Conservation (phyloP, 2,329 filamentous ascomycete species). For the Coniochaeta ligniaria region DNA sequence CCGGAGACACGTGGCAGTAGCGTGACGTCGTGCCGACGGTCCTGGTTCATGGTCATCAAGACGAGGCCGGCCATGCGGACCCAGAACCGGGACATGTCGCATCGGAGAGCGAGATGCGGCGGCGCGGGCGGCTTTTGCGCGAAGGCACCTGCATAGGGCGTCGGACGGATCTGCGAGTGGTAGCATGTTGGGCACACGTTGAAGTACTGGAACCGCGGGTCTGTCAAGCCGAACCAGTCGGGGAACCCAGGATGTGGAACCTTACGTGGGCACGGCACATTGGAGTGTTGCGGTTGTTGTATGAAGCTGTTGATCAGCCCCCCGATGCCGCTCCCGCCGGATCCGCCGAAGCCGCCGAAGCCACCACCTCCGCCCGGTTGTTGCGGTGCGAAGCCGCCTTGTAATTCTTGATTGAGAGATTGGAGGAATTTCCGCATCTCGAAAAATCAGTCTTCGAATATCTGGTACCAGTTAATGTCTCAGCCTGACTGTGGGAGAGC, state of each 20-base stretch:
- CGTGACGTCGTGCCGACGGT: constrained; percentile 2
- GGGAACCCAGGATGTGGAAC: constrained; percentile 4
- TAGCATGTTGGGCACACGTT: constrained; percentile 9
- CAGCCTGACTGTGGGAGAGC: too few species aligned
- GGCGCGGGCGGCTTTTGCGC: constrained; percentile 4
- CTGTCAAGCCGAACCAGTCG: constrained; percentile 8
- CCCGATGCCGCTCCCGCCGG: not conserved
- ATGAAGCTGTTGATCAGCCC: not conserved
- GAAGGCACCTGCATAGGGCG: constrained; percentile 6
- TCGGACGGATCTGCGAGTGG: constrained; percentile 6
- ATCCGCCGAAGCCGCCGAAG: not conserved
- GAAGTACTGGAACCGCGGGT: constrained; percentile 5
- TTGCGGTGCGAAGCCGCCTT: not conserved
- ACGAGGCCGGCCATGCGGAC: constrained; percentile 8
- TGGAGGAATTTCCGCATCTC: constrained; percentile 2
- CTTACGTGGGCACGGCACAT: constrained; percentile 6
- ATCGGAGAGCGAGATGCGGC: constrained; percentile 3
- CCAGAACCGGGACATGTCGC: constrained; percentile 10
- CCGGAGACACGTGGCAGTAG: constrained; percentile 7
- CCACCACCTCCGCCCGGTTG: not conserved
- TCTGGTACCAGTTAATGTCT: not conserved
- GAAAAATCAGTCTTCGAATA: not conserved
- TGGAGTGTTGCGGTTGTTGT: not conserved
- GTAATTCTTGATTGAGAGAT: constrained; percentile 1
- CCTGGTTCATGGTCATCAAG: constrained; percentile 8